Evolutionary conservation across 139 green algal species (phyloP).

Genomic region (Ettlia oleoabundans): DNA sequence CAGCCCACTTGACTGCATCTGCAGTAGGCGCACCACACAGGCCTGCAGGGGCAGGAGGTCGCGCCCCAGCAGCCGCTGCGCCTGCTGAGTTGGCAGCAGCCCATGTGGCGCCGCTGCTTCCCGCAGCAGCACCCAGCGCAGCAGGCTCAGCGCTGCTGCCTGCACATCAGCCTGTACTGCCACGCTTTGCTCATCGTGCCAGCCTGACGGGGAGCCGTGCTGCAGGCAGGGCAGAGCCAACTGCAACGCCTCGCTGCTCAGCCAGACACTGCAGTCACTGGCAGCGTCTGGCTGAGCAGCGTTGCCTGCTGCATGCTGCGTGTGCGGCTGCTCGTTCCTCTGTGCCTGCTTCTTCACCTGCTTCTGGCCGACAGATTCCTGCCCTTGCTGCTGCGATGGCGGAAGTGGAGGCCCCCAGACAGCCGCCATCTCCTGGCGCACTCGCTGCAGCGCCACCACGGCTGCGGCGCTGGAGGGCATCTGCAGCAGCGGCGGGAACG

Average conservation of each 20-base stretch:
- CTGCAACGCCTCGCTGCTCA: neutral
- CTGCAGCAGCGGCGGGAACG: neutral
- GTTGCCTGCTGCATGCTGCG: neutral
- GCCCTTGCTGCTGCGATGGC: too few species aligned
- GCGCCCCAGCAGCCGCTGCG: neutral
- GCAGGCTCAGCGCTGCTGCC: slow-evolving; percentile 36
- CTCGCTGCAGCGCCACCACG: slow-evolving; percentile 31
- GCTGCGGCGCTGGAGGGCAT: slow-evolving; percentile 7
- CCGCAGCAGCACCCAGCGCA: slow-evolving; percentile 44
- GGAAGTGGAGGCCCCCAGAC: too few species aligned
- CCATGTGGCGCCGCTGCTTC: neutral
- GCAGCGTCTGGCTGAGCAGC: too few species aligned
- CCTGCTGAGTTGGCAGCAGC: neutral
- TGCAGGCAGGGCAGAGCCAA: slow-evolving; percentile 22
- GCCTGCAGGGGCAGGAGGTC: slow-evolving; percentile 30
- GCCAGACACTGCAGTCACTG: neutral
- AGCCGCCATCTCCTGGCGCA: slow-evolving; percentile 38
- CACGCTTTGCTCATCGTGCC: slow-evolving; percentile 25
- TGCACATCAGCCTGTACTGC: slow-evolving; percentile 4
- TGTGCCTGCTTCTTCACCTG: neutral
- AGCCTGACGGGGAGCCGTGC: slow-evolving; percentile 11
- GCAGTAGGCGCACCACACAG: neutral
- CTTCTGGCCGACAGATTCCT: too few species aligned
- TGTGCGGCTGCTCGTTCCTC: neutral
- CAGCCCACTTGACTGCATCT: neutral